A percentile compares a stretch with the other conserved stretches of the same genome.
Conservation (phyloP, 768 basidiomycete genomes). For the Russula brevipes region DNA sequence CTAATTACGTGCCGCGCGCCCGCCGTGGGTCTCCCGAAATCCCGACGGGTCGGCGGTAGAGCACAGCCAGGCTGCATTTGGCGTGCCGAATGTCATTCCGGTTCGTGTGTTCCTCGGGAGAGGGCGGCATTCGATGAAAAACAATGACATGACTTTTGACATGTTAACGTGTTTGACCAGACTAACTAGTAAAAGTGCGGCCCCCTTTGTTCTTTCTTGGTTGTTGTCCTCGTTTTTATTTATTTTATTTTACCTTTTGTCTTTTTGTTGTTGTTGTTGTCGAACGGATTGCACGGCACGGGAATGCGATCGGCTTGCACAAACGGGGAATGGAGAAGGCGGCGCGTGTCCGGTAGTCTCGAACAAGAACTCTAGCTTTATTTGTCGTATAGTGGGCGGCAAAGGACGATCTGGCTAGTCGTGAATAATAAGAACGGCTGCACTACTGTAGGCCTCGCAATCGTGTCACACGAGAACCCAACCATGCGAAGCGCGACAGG, state of each 20-base stretch:
- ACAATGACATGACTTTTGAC: conserved; percentile 5
- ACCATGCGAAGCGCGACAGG: not conserved
- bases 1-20: not conserved
- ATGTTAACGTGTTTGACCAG: conserved; percentile 6
- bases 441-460: not conserved
- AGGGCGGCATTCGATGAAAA: not conserved
- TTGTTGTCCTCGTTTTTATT: not conserved
- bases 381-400: not conserved
- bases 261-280: not conserved
- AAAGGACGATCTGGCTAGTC: not conserved
- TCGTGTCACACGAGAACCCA: not conserved
- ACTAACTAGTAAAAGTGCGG: not conserved
- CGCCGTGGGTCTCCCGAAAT: not conserved
- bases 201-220: conserved; percentile 7
- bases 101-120: not conserved
- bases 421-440: not conserved
- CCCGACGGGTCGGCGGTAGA: not conserved
- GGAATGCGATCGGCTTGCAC: conserved; percentile 6
- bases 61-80: conserved; percentile 12
- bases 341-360: not conserved
- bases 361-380: not conserved
- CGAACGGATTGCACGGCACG: not conserved
- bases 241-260: not conserved
- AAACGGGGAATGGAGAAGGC: conserved; percentile 9
- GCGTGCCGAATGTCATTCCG: conserved; percentile 5